Conservation (phyloP, 1,284 basidiomycete genomes). For the Pholiota adiposa region DNA sequence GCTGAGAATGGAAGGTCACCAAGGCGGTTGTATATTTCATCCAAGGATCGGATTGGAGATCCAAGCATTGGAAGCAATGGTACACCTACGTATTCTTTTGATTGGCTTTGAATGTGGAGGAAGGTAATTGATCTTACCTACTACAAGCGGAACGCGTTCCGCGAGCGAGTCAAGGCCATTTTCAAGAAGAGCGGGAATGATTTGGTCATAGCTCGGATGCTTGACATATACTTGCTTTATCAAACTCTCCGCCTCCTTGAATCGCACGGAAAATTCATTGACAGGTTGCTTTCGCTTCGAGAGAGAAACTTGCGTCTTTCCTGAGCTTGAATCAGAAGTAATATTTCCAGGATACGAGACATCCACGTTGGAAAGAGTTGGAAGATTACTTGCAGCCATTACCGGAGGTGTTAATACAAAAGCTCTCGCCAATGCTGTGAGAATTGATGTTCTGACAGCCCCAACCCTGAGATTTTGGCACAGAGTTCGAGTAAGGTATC, state of each 20-base stretch:
- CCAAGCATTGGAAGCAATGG: conserved; percentile 78
- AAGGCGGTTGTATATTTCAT: conserved; percentile 81
- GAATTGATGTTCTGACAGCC: conserved; percentile 84
- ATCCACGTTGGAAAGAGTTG: background rate
- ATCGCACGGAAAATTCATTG: conserved; percentile 47
- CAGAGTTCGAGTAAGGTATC: conserved; percentile 84
- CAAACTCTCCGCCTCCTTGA: conserved; percentile 61
- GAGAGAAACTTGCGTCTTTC: conserved; percentile 39
- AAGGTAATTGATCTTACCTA: conserved; percentile 54
- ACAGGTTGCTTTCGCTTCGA: conserved; percentile 52
- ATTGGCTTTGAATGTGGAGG: conserved; percentile 27
- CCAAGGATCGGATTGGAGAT: conserved; percentile 84
- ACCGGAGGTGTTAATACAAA: conserved; percentile 65
- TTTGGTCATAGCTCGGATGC: conserved; percentile 88
- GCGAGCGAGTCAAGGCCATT: conserved; percentile 64
- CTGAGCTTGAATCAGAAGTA: conserved; percentile 41
- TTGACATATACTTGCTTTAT: conserved; percentile 82
- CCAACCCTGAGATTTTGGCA: conserved; percentile 86
- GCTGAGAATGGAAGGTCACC: conserved; percentile 72
- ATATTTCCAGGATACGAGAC: conserved; percentile 34
- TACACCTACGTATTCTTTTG: conserved; percentile 50
- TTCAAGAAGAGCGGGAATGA: conserved; percentile 69
- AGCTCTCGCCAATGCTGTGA: conserved; percentile 84
- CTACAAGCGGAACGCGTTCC: conserved; percentile 71
- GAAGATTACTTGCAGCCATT: background rate